Conservation (phyloP, 495 filamentous ascomycete genomes). For the Talaromyces adpressus region DNA sequence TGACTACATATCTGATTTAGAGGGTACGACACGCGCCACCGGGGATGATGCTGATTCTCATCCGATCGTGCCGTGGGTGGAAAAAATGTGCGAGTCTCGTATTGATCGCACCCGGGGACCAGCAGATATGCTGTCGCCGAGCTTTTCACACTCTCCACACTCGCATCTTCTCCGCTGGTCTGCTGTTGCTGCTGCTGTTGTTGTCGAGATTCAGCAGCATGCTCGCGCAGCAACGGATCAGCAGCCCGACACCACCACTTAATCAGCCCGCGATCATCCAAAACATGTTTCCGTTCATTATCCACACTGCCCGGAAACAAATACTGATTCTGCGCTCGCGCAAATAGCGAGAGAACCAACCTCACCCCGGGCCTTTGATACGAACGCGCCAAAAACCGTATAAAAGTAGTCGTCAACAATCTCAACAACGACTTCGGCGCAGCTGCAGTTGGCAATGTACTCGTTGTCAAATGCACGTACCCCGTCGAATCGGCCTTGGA, state of each 20-base stretch:
- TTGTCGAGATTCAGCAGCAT: constrained; percentile 32
- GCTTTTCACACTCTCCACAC: constrained; percentile 29
- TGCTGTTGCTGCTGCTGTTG: neutral
- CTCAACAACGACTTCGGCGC: constrained; percentile 64
- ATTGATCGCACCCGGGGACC: constrained; percentile 74
- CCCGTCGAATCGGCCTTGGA: constrained; percentile 97
- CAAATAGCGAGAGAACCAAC: constrained; percentile 84
- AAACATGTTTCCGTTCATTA: constrained; percentile 81
- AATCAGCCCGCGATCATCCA: constrained; percentile 82
- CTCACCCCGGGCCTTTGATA: constrained; percentile 61
- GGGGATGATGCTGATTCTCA: constrained; percentile 32
- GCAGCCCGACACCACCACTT: constrained; percentile 92
- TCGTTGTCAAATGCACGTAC: constrained; percentile 55
- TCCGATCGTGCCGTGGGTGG: constrained; percentile 36
- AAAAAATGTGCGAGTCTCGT: constrained; percentile 62
- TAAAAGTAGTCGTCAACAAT: constrained; percentile 64
- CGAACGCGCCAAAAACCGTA: constrained; percentile 63
- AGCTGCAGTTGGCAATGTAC: neutral
- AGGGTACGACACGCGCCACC: constrained; percentile 54
- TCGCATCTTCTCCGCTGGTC: constrained; percentile 23
- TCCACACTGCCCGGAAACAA: constrained; percentile 87
- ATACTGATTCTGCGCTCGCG: constrained; percentile 87
- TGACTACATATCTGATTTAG: constrained; percentile 51
- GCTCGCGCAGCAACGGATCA: constrained; percentile 59
- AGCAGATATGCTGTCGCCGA: constrained; percentile 66